Evolutionary conservation across 1,284 basidiomycete genomes (phyloP).

Genomic region (Entoloma clypeatum): DNA sequence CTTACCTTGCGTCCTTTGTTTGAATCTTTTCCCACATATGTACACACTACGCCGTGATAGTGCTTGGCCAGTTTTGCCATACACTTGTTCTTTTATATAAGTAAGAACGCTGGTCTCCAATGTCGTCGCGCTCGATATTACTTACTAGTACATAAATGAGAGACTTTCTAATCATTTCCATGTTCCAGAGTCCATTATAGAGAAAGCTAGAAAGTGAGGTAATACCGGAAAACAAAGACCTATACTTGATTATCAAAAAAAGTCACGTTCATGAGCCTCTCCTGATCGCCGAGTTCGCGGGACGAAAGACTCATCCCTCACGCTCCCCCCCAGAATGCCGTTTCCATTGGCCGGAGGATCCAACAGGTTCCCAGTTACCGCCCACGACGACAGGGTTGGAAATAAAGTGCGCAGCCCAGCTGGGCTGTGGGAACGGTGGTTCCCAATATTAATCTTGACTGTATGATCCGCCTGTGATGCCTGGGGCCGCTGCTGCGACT

Average conservation of each 20-base stretch:
- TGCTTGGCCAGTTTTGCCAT: too few relatives aligned
- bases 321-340: conserved; percentile 29
- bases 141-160: too few relatives aligned
- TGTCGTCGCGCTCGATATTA: too few relatives aligned
- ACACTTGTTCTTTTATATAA: too few relatives aligned
- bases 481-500: conserved; percentile 9
- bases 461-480: too few relatives aligned
- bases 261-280: conserved; percentile 16
- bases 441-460: too few relatives aligned
- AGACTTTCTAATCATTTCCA: too few relatives aligned
- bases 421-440: conserved; percentile 8
- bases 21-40: too few relatives aligned
- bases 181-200: too few relatives aligned
- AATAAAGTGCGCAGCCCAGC: conserved; percentile 18
- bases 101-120: too few relatives aligned
- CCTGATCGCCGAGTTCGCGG: conserved; percentile 18
- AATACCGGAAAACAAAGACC: neutral
- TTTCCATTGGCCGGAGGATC: conserved; percentile 24
- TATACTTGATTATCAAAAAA: conserved; percentile 12
- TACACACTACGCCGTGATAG: too few relatives aligned
- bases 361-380: conserved; percentile 21
- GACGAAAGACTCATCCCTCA: conserved; percentile 30
- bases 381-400: conserved; percentile 30
- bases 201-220: conserved; percentile 1
- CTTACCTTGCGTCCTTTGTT: too few relatives aligned